phyloP scores from a whole-genome alignment of 208 protist genomes.

The Leishmania martiniquensis region DNA sequence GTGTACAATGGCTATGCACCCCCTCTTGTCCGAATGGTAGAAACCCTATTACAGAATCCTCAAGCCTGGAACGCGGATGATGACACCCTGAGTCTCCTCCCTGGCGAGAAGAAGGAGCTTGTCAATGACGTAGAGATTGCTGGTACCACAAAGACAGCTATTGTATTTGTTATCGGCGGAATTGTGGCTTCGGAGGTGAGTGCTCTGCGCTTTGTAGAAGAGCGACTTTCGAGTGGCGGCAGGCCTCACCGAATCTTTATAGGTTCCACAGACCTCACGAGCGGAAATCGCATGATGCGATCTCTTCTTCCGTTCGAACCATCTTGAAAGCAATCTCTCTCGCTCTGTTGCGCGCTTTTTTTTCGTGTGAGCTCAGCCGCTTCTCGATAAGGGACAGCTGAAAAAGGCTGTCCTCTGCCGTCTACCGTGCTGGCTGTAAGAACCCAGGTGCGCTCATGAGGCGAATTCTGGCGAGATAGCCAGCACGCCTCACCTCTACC shows the following conservation, averaged over 20 bases:
- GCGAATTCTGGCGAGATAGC: neutral
- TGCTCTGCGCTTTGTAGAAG: slow-evolving; percentile 86
- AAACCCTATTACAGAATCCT: slow-evolving; percentile 49
- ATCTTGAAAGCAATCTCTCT: neutral
- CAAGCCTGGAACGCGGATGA: slow-evolving; percentile 45
- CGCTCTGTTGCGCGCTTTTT: neutral
- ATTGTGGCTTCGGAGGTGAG: slow-evolving; percentile 94
- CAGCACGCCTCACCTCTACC: neutral
- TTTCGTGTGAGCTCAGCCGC: neutral
- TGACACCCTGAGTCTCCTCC: slow-evolving; percentile 41
- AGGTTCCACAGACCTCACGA: slow-evolving; percentile 61
- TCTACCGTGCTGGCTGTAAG: neutral
- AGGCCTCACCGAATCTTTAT: slow-evolving; percentile 58
- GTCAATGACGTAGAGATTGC: slow-evolving; percentile 42
- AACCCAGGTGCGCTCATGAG: neutral
- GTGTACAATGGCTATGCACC: slow-evolving; percentile 79
- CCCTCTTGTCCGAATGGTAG: slow-evolving; percentile 61
- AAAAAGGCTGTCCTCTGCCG: neutral
- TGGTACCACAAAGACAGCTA: slow-evolving; percentile 33
- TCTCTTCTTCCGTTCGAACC: slow-evolving; percentile 60
- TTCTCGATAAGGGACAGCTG: neutral
- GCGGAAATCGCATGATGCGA: slow-evolving; percentile 56
- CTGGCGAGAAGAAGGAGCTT: slow-evolving; percentile 61
- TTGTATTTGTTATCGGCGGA: slow-evolving; percentile 95
- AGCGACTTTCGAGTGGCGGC: slow-evolving; percentile 42